A percentile compares a stretch with the other conserved stretches of the same genome.
These are phyloP conservation scores for Fraxinus nigra DNA, from an alignment of 305 asterid genomes.

Conservation along the genomic window DNA sequence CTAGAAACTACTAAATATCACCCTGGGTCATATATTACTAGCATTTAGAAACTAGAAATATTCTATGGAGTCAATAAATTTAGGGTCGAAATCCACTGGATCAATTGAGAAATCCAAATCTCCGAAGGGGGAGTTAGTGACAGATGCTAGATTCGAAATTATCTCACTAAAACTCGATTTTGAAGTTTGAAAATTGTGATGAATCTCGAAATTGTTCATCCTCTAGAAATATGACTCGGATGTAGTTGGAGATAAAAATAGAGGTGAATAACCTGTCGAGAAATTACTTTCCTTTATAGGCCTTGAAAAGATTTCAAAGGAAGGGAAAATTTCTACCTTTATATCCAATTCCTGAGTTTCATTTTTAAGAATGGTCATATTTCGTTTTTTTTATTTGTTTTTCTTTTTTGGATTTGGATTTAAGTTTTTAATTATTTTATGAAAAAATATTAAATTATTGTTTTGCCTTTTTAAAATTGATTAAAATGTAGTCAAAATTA, in stretches of 20 bases:
- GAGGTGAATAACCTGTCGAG: constrained; percentile 14
- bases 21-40: neutral
- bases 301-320: constrained; percentile 10
- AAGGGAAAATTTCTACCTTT: constrained; percentile 15
- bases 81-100: constrained; percentile 21
- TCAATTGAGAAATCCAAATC: neutral
- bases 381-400: neutral
- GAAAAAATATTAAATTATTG: too few species aligned
- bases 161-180: constrained; percentile 23
- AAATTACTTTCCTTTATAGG: constrained; percentile 1
- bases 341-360: constrained; percentile 13
- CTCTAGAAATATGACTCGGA: constrained; percentile 27
- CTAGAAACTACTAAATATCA: neutral
- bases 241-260: constrained; percentile 24
- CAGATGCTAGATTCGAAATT: constrained; percentile 25
- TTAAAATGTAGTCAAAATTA: too few species aligned
- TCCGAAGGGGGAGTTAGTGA: constrained; percentile 17
- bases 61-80: constrained; percentile 19
- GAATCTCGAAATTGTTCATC: constrained; percentile 1
- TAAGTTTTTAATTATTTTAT: too few species aligned
- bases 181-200: constrained; percentile 18
- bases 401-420: too few species aligned
- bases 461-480: too few species aligned
- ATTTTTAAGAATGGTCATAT: constrained; percentile 7
- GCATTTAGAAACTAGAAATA: constrained; percentile 12